Evolutionary conservation across 1,139 yeast species (phyloP).

Genomic region (Hyphopichia pseudoburtonii): DNA sequence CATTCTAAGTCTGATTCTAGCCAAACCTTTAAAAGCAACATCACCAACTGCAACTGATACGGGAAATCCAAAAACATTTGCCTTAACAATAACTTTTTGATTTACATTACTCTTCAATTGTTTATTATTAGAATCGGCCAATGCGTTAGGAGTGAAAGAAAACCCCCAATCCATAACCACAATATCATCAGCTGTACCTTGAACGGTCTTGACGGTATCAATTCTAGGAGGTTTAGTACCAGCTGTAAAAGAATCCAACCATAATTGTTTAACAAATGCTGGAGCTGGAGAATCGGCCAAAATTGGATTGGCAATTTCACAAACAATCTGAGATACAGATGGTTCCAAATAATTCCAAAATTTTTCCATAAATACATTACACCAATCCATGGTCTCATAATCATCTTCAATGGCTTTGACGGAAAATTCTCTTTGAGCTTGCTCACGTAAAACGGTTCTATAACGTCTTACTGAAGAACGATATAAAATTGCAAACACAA

Average conservation of each 20-base stretch:
- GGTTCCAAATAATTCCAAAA: conserved; percentile 94
- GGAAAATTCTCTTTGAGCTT: conserved; percentile 82
- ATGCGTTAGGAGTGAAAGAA: conserved; percentile 87
- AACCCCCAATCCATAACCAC: conserved; percentile 96
- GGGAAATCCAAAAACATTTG: conserved; percentile 63
- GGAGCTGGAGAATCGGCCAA: conserved; percentile 80
- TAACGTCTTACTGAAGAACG: conserved; percentile 82
- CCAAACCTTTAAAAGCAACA: conserved; percentile 62
- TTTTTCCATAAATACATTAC: conserved; percentile 80
- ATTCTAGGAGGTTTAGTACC: conserved; percentile 96
- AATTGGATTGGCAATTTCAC: conserved; percentile 81
- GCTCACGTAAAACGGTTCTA: conserved; percentile 70
- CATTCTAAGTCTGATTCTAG: conserved; percentile 83
- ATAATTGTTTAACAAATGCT: conserved; percentile 72
- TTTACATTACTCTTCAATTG: conserved; percentile 82
- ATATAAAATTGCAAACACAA: conserved; percentile 64
- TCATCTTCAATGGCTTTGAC: conserved; percentile 80
- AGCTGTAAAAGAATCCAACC: conserved; percentile 85
- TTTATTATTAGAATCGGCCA: conserved; percentile 77
- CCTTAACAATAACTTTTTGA: conserved; percentile 72
- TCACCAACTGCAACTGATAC: conserved; percentile 64
- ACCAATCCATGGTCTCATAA: conserved; percentile 93
- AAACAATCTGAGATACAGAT: conserved; percentile 79
- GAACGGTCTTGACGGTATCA: conserved; percentile 83
- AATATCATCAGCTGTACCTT: conserved; percentile 83